Percentiles rank a stretch among this genome's conserved stretches.
Evolutionary conservation across 257 asterid genomes (phyloP).

Genomic region (Paraleonurus japonicus): DNA sequence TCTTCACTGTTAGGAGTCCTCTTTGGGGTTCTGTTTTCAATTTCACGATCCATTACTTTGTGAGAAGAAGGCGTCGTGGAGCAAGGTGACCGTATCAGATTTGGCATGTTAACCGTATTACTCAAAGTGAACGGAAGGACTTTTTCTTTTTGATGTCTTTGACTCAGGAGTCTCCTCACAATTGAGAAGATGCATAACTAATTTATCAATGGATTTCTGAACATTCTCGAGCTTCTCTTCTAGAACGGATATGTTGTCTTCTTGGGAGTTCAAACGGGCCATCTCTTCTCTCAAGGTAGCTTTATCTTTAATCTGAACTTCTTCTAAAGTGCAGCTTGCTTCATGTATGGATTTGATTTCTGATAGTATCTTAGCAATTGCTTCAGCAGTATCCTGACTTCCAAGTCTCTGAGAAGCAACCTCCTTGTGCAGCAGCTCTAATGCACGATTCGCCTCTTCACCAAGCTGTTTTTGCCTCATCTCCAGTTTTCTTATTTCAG

Average conservation of each 20-base stretch:
- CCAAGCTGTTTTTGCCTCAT: conserved; percentile 90
- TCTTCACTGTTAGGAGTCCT: conserved; percentile 43
- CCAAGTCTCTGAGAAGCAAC: conserved; percentile 78
- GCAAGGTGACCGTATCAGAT: conserved; percentile 79
- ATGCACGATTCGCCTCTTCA: conserved; percentile 87
- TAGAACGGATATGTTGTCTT: conserved; percentile 54
- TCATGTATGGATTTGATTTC: conserved; percentile 78
- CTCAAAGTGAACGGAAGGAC: conserved; percentile 71
- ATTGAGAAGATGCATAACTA: conserved; percentile 57
- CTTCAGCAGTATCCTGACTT: conserved; percentile 58
- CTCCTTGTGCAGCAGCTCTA: conserved; percentile 92
- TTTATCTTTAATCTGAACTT: conserved; percentile 50
- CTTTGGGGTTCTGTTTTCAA: conserved; percentile 70
- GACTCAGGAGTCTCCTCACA: conserved; percentile 51
- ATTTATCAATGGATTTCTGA: conserved; percentile 73
- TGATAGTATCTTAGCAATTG: conserved; percentile 74
- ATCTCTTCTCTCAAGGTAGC: conserved; percentile 84
- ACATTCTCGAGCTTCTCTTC: conserved; percentile 87
- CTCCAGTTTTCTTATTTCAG: conserved; percentile 86
- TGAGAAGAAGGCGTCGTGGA: conserved; percentile 56
- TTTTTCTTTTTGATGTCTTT: conserved; percentile 52
- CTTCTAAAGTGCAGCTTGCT: conserved; percentile 46
- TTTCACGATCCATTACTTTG: conserved; percentile 49
- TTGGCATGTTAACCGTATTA: conserved; percentile 72
- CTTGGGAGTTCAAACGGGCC: conserved; percentile 75